These are phyloP conservation scores for Aegilops tauschii DNA, from an alignment of 176 grass and related monocot species.

Conservation along the genomic window DNA sequence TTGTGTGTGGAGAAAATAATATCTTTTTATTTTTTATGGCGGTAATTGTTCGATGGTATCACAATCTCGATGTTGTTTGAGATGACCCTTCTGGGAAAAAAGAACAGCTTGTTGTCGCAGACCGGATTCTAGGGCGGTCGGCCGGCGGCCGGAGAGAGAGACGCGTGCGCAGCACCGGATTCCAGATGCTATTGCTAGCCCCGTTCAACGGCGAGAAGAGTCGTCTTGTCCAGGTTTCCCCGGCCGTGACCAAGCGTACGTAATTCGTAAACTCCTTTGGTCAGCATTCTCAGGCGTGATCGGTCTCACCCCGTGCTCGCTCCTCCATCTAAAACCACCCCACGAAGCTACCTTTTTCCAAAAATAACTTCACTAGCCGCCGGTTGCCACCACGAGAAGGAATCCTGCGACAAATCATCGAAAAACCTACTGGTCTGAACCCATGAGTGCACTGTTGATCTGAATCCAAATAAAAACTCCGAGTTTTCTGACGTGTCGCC, in stretches of 20 bases:
- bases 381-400: not conserved
- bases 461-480: not conserved
- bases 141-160: not conserved
- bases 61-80: too few relatives aligned
- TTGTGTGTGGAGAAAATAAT: too few relatives aligned
- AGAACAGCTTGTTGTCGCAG: too few relatives aligned
- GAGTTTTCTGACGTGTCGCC: not conserved
- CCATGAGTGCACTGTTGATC: not conserved
- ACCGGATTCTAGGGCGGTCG: too few relatives aligned
- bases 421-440: too few relatives aligned
- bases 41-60: too few relatives aligned
- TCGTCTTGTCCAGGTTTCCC: not conserved
- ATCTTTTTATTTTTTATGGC: too few relatives aligned
- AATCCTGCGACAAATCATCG: not conserved
- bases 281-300: slow-evolving; percentile 41
- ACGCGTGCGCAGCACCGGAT: not conserved
- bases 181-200: not conserved
- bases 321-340: not conserved
- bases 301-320: not conserved
- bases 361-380: not conserved
- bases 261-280: slow-evolving; percentile 18
- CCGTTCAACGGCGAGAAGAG: slow-evolving; percentile 14
- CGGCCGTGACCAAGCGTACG: not conserved
- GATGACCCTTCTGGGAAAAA: too few relatives aligned
- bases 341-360: not conserved